These are phyloP conservation scores for Fusarium nanum DNA, from an alignment of 2,329 filamentous ascomycete species.

Conservation along the genomic window DNA sequence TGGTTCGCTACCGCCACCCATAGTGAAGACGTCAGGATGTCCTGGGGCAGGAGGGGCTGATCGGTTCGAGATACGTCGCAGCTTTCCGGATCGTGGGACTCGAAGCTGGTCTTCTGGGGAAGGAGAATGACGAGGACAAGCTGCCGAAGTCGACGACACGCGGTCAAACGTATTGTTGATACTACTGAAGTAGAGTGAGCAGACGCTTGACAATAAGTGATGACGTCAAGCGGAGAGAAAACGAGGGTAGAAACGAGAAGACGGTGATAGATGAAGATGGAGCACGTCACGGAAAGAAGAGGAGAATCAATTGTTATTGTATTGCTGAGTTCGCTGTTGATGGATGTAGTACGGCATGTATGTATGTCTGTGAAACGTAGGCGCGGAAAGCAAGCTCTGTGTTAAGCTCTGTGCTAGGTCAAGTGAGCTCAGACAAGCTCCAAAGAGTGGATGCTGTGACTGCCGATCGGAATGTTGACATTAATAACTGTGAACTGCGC, in stretches of 20 bases:
- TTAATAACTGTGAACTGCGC: neutral
- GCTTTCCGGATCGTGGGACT: conserved; percentile 38
- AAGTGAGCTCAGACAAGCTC: conserved; percentile 37
- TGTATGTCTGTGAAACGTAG: conserved; percentile 24
- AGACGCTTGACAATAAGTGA: conserved; percentile 6
- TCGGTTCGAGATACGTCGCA: conserved; percentile 51
- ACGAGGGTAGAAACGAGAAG: neutral
- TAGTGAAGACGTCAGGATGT: conserved; percentile 52
- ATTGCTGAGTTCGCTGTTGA: conserved; percentile 19
- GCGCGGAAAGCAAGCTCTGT: conserved; percentile 30
- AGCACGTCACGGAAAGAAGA: conserved; percentile 1
- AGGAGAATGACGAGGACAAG: conserved; percentile 43
- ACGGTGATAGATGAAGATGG: conserved; percentile 4
- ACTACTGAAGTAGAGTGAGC: conserved; percentile 41
- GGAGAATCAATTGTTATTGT: conserved; percentile 12
- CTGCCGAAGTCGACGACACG: conserved; percentile 40
- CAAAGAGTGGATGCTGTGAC: neutral
- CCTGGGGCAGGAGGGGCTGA: conserved; percentile 53
- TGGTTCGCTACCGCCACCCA: conserved; percentile 63
- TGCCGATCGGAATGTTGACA: conserved; percentile 17
- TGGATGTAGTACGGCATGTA: conserved; percentile 7
- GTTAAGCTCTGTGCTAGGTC: conserved; percentile 35
- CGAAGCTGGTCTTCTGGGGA: conserved; percentile 36
- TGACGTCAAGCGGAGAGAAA: conserved; percentile 18
- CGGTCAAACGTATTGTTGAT: conserved; percentile 41